Conservation (phyloP, 257 asterid genomes). For the Scutellaria barbata region DNA sequence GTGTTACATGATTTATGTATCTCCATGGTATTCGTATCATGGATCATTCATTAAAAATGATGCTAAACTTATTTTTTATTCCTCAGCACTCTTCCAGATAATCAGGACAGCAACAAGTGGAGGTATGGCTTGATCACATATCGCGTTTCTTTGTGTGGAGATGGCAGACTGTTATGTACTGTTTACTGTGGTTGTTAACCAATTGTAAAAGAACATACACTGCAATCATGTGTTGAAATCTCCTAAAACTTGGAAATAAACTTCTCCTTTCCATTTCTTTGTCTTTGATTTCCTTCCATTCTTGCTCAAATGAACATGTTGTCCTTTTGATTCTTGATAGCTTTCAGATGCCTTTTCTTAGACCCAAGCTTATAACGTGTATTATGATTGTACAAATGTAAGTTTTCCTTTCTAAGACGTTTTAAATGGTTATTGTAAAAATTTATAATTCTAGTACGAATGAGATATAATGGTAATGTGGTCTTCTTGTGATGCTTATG, state of each 20-base stretch:
- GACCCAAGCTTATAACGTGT: neutral
- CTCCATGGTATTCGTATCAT: neutral
- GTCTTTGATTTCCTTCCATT: neutral
- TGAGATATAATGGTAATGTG: neutral
- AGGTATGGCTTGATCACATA: conserved; percentile 41
- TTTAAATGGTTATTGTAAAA: neutral
- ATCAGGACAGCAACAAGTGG: conserved; percentile 52
- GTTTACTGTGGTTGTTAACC: conserved; percentile 11
- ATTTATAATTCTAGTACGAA: neutral
- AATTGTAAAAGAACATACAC: conserved; percentile 3
- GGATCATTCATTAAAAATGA: neutral
- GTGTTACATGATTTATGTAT: too few species aligned
- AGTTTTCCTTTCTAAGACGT: neutral
- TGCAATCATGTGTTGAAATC: conserved; percentile 8
- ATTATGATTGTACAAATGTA: neutral
- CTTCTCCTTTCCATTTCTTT: neutral
- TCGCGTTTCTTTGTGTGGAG: neutral
- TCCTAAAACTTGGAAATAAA: neutral
- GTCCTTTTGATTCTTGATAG: neutral
- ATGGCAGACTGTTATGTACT: neutral
- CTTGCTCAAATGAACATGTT: neutral
- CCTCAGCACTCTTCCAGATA: conserved; percentile 50
- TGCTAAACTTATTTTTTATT: neutral
- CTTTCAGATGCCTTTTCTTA: neutral
- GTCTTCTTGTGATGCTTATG: neutral